These are phyloP conservation scores for Pichia ethanolica DNA, from an alignment of 805 yeast species.

Conservation along the genomic window DNA sequence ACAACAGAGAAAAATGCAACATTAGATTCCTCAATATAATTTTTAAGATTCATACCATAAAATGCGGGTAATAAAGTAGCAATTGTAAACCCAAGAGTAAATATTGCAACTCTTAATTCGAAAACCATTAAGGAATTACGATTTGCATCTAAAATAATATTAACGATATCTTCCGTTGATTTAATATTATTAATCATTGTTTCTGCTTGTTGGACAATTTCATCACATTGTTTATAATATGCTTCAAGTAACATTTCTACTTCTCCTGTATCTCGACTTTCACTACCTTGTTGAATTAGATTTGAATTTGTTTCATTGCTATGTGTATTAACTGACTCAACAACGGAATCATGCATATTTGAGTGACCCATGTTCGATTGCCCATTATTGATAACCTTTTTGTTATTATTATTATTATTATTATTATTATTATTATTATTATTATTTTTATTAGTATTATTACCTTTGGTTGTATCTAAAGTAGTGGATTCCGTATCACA, in stretches of 20 bases:
- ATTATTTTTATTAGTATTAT: not conserved
- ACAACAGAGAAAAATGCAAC: slow-evolving; percentile 58
- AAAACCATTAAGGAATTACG: slow-evolving; percentile 84
- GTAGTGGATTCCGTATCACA: not conserved
- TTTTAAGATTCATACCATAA: slow-evolving; percentile 81
- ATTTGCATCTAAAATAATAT: slow-evolving; percentile 84
- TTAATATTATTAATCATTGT: slow-evolving; percentile 74
- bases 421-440: not conserved
- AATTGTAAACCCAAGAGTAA: slow-evolving; percentile 77
- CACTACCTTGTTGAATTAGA: slow-evolving; percentile 1
- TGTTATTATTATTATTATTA: not conserved
- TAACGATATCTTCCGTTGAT: slow-evolving; percentile 89
- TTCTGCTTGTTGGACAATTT: slow-evolving; percentile 85
- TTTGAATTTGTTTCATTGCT: not conserved
- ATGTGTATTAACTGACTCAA: not conserved
- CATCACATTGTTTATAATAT: slow-evolving; percentile 87
- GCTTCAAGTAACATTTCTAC: slow-evolving; percentile 83
- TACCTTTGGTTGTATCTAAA: not conserved
- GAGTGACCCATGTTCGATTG: not conserved
- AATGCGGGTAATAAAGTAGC: slow-evolving; percentile 83
- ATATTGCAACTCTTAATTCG: slow-evolving; percentile 75
- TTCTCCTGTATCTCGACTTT: slow-evolving; percentile 42
- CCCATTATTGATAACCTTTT: not conserved
- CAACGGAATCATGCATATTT: not conserved
- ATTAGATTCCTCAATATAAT: slow-evolving; percentile 63